A percentile compares a stretch with the other conserved stretches of the same genome.
phyloP scores from a whole-genome alignment of 768 basidiomycete species.

The Tephrocybe sp. region DNA sequence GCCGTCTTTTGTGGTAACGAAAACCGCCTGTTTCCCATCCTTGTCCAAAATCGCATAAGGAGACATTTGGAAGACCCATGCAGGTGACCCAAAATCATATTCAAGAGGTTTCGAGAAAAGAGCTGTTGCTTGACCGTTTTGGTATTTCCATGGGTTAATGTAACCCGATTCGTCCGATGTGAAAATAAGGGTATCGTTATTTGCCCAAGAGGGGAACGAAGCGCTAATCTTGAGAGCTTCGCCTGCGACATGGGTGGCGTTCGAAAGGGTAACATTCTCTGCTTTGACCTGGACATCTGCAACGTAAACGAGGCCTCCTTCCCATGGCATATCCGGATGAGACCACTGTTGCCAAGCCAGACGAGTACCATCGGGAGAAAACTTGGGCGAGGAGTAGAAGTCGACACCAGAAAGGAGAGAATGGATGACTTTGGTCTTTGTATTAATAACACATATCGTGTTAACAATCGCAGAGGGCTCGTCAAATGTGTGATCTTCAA shows the following conservation, averaged over 20 bases:
- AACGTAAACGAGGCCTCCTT: conserved; percentile 28
- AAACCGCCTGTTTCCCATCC: conserved; percentile 29
- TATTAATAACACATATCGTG: conserved; percentile 55
- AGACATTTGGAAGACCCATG: conserved; percentile 51
- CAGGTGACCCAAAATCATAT: conserved; percentile 56
- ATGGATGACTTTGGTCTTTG: conserved; percentile 36
- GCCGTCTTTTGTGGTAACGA: conserved; percentile 39
- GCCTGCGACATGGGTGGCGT: conserved; percentile 48
- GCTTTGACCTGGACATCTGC: conserved; percentile 38
- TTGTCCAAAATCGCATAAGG: conserved; percentile 45
- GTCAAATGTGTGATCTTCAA: conserved; percentile 68
- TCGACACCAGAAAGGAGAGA: conserved; percentile 57
- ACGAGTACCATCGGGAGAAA: conserved; percentile 21
- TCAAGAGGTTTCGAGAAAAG: conserved; percentile 40
- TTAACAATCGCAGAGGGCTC: conserved; percentile 51
- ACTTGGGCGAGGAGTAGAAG: conserved; percentile 60
- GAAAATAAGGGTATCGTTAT: conserved; percentile 55
- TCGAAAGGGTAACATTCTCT: conserved; percentile 29
- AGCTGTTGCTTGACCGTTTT: conserved; percentile 28
- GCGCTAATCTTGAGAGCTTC: conserved; percentile 47
- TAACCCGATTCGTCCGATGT: conserved; percentile 65
- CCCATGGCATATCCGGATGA: conserved; percentile 28
- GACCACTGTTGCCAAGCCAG: conserved; percentile 25
- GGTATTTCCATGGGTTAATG: conserved; percentile 62
- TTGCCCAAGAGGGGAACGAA: conserved; percentile 58